Evolutionary conservation across 352 stramenopile species (phyloP), one percentile per base, ranked within the genome.

Genomic region (Globisporangium cylindrosporum): DNA sequence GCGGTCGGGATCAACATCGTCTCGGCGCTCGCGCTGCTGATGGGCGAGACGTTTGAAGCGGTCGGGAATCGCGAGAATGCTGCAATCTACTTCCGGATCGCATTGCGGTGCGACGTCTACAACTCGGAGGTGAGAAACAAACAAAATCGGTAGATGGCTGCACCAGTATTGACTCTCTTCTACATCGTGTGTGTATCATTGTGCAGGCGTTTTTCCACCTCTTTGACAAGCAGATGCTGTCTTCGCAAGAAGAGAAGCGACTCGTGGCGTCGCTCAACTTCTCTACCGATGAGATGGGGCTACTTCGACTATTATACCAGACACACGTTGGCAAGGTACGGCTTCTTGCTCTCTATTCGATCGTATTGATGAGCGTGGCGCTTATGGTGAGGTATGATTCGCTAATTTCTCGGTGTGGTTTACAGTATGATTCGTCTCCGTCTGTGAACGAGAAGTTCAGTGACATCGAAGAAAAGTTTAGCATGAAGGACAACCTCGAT

Each of bases 221-320:
- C 34, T 84, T 94, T 25, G 87, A 96, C 24, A 94, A 95, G 74
- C 84, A 95, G 54, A 92, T 95, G 84, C 76, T 96, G 15, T 82
- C 88, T 2, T 62, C 81, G 2, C 62, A 80, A 25, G 78, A 96
- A 49, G 86, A 95, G 69, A 79, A 83, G 38, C 71, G 79, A 53
- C 70, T 96, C n/a, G 55, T 95, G 15, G 78, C 79, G 34, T 87
- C 86, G 14, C 71, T 95, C 5, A 74, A 92, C 55, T 96, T 94
- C 64, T 80, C 76, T 0, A 27, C 43, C 0, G 82, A 91, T 56
- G 77, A 94, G 54, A 82, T 81, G 67, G 77, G 84, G 0, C 46
- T 95, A 34, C 56, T 96, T 15, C 74, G 84, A 18, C 41, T 79
- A 10, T 61, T 95, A 58, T 95, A 96, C 59, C 74, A 78, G 34